Base-by-base conservation (phyloP, 2,329 filamentous ascomycete genomes). In the Xylaria sp. region DNA sequence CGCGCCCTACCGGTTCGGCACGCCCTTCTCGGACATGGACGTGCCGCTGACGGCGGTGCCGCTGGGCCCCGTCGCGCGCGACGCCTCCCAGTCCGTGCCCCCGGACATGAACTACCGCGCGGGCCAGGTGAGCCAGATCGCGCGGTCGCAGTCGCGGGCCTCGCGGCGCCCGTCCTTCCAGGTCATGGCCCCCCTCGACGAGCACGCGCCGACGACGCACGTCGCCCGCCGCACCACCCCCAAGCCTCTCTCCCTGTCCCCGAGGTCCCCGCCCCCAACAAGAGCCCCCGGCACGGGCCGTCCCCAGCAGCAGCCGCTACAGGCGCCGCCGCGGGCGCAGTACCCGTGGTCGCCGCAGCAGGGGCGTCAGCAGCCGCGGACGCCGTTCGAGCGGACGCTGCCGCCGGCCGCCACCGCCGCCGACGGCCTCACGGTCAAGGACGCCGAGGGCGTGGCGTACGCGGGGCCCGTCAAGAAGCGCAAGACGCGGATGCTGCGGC, bases 381-480 rank as follows among this genome's bases (percentile, higher is more conserved):
- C 71, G 24, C 66, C 66, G 40, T 77, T 77, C 55, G 79, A 82
- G 68, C 76, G 73, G 60, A 71, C 73, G 26, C 72, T 80, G 55
- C 76, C 74, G 39, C 76, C 72, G 29, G 57, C 47, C 45, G 58
- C 57, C 40, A 52, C 62, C 48, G 19, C 58, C 11, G 49, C 63
- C 60, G 37, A 57, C 49, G 60, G 66, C 48, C 60, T 69, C 52
- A 63, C 67, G 63, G 61, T 70, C 64, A 70, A 71, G 19, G 71
- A 73, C 54, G 67, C 71, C 46, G 75, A 79, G 48, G 84, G 85
- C 52, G 74, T 88, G 59, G 83, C 84, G 29, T 90, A 92, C 72
- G 84, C 90, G 45, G 94, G 94, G 1, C 92, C 87, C 73, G 96
- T 99, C 86, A 92, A 91, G 80, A 96, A 96, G 80, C 90, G 93